Percentiles rank a stretch among this genome's conserved stretches.
phyloP scores from a whole-genome alignment of 371 early-diverging fungal species.

The Funneliformis caledonium region DNA sequence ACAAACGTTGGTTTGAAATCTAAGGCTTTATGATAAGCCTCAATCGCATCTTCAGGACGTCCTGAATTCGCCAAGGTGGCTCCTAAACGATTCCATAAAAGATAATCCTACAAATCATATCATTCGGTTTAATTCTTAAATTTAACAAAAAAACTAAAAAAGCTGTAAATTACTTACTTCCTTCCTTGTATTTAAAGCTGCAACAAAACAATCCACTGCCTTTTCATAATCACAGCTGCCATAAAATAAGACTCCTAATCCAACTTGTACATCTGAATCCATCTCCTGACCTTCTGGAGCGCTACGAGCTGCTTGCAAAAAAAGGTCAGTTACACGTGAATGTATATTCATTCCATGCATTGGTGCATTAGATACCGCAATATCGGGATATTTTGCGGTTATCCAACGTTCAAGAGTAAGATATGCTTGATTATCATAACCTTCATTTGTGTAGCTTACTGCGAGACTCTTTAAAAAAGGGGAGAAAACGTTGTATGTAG shows the following conservation, averaged over 20 bases:
- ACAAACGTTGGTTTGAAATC: constrained; percentile 93
- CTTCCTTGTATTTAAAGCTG: constrained; percentile 86
- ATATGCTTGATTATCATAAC: constrained; percentile 74
- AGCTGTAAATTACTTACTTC: constrained; percentile 57
- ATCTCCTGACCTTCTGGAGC: constrained; percentile 62
- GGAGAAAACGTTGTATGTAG: not conserved
- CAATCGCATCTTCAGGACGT: constrained; percentile 78
- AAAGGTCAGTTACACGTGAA: constrained; percentile 73
- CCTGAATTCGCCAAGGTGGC: constrained; percentile 93
- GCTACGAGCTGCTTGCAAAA: constrained; percentile 77
- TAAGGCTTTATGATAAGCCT: constrained; percentile 91
- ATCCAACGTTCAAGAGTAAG: constrained; percentile 91
- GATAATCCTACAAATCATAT: constrained; percentile 68
- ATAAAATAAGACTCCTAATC: constrained; percentile 92
- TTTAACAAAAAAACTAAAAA: not conserved
- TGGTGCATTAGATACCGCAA: constrained; percentile 37
- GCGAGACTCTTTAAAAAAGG: constrained; percentile 44
- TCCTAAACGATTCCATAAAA: constrained; percentile 95
- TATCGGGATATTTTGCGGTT: constrained; percentile 67
- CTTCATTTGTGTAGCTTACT: constrained; percentile 94
- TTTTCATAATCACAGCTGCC: constrained; percentile 88
- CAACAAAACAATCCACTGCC: constrained; percentile 95
- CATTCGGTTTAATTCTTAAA: too few species aligned
- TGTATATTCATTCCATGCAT: constrained; percentile 57
- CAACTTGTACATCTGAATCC: constrained; percentile 93